phyloP scores from a whole-genome alignment of 1,284 basidiomycete genomes.

The Taiwanofungus camphoratus region DNA sequence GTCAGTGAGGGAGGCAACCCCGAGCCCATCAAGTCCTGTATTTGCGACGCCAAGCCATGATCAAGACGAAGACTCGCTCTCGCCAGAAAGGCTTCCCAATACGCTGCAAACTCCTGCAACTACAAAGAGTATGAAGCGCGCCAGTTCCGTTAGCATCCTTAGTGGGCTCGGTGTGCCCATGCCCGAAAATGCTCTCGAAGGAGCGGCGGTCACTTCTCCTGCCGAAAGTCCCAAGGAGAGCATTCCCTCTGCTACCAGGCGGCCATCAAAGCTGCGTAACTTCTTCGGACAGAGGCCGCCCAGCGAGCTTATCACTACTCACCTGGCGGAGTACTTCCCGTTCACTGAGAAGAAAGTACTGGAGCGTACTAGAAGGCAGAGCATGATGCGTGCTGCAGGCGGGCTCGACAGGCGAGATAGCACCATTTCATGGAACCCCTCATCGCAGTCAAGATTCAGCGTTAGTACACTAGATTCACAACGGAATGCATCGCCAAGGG shows the following conservation, averaged over 20 bases:
- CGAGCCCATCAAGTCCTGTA: conserved; percentile 31
- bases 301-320: conserved; percentile 94
- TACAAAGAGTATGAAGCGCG: conserved; percentile 78
- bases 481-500: conserved; percentile 37
- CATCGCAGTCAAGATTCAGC: conserved; percentile 54
- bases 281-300: conserved; percentile 99
- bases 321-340: conserved; percentile 95
- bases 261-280: conserved; percentile 78
- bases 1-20: conserved; percentile 24
- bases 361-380: conserved; percentile 79
- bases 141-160: conserved; percentile 91
- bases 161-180: conserved; percentile 84
- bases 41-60: conserved; percentile 22
- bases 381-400: conserved; percentile 56
- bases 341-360: conserved; percentile 86
- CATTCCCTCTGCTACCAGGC: conserved; percentile 31
- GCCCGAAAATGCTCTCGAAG: conserved; percentile 55
- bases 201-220: conserved; percentile 27
- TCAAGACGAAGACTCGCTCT: conserved; percentile 36
- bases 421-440: conserved; percentile 32
- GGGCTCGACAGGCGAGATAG: conserved; percentile 28
- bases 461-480: conserved; percentile 62
- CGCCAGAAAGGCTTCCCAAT: conserved; percentile 21
- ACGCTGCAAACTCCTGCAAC: conserved; percentile 19
- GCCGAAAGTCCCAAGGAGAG: conserved; percentile 31